Percentiles rank a stretch among this genome's conserved stretches.
Evolutionary conservation across 805 yeast species (phyloP).

Genomic region (Peterozyma toletana): DNA sequence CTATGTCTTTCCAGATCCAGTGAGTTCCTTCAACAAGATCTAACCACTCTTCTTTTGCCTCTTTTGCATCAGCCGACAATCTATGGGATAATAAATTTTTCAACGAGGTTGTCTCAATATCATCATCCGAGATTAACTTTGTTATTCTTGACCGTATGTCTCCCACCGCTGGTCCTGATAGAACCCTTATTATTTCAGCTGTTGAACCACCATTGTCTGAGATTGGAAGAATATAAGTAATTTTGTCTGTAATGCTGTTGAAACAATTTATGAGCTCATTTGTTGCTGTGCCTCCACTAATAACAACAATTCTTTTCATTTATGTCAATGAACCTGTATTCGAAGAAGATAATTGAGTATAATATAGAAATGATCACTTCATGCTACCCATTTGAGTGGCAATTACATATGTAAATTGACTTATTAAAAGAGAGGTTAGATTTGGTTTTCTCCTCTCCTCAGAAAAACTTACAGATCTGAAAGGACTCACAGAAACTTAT

Average conservation of each 20-base stretch:
- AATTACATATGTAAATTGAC: no score
- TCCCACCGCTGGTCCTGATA: conserved; percentile 96
- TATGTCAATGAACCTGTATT: no score
- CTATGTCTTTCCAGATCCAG: conserved; percentile 54
- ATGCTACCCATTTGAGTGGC: no score
- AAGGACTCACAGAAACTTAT: no score
- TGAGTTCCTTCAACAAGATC: conserved; percentile 76
- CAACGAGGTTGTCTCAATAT: conserved; percentile 17
- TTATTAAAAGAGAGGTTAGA: no score
- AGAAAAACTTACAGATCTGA: no score
- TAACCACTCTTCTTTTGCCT: conserved; percentile 71
- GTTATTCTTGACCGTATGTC: conserved; percentile 81
- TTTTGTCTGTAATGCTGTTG: conserved; percentile 30
- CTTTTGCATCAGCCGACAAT: conserved; percentile 34
- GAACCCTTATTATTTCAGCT: conserved; percentile 73
- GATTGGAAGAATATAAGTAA: conserved; percentile 72
- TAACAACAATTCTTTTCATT: conserved; percentile 13
- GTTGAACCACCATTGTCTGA: conserved; percentile 96
- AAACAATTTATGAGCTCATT: conserved; percentile 65
- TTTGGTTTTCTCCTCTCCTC: no score
- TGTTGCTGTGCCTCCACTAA: conserved; percentile 89
- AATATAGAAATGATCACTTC: no score
- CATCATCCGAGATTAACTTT: conserved; percentile 54
- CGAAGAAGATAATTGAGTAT: no score
- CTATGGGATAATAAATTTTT: conserved; percentile 39